phyloP scores from a whole-genome alignment of 805 yeast species.

The Ogataea trehalophila region DNA sequence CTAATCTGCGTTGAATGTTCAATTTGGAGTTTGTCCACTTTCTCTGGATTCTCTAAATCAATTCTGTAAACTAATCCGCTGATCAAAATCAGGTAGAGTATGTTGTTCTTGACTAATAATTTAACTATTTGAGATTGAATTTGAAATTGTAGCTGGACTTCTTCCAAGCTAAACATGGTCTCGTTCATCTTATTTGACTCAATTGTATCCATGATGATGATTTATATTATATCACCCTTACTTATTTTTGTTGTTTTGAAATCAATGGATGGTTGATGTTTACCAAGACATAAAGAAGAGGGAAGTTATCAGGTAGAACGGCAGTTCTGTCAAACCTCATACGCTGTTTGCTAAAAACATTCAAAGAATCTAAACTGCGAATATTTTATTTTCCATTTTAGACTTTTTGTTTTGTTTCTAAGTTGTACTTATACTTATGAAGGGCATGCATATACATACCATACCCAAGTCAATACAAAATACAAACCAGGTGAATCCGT shows the following conservation, averaged over 20 bases:
- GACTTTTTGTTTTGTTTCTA: background rate
- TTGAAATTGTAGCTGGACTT: conserved; percentile 32
- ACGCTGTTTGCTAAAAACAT: too few relatives aligned
- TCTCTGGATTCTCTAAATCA: conserved; percentile 60
- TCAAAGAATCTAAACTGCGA: background rate
- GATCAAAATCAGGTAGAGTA: conserved; percentile 49
- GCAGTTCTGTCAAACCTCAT: too few relatives aligned
- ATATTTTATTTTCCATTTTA: background rate
- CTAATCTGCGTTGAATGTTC: conserved; percentile 23
- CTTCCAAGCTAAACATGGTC: conserved; percentile 23
- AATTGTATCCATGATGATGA: conserved; percentile 13
- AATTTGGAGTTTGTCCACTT: conserved; percentile 40
- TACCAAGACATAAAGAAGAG: too few relatives aligned
- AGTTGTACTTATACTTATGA: background rate
- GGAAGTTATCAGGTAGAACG: too few relatives aligned
- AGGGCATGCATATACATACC: too few relatives aligned
- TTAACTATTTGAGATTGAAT: conserved; percentile 34
- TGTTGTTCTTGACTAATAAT: conserved; percentile 52
- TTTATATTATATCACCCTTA: background rate
- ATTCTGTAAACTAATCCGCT: conserved; percentile 57
- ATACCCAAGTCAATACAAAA: too few relatives aligned
- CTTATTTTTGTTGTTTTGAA: too few relatives aligned
- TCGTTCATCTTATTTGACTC: conserved; percentile 6
- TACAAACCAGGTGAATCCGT: background rate
- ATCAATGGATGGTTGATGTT: too few relatives aligned